Percentiles rank a stretch among this genome's conserved stretches.
These are phyloP conservation scores for Epichloe bromicola DNA, from an alignment of 2,329 filamentous ascomycete genomes.

Conservation along the genomic window DNA sequence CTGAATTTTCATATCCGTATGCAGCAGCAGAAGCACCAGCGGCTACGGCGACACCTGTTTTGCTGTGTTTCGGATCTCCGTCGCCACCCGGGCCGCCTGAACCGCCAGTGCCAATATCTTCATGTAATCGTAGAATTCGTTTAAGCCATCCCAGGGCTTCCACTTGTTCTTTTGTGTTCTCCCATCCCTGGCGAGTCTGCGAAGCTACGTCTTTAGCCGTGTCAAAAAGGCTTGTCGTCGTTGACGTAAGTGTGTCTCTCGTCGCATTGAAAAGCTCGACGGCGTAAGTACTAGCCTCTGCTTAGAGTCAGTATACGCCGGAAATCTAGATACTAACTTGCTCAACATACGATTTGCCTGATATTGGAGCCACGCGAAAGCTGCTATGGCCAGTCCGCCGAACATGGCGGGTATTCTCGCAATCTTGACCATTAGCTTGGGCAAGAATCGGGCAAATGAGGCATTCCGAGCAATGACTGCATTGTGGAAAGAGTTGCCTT, in stretches of 20 bases:
- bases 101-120: conserved; percentile 42
- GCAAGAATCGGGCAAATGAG: conserved; percentile 55
- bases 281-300: conserved; percentile 36
- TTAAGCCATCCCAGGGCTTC: conserved; percentile 67
- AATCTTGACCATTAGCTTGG: conserved; percentile 84
- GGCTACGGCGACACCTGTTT: conserved; percentile 46
- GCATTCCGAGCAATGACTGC: conserved; percentile 49
- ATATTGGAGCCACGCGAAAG: conserved; percentile 87
- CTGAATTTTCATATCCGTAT: conserved; percentile 61
- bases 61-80: conserved; percentile 45
- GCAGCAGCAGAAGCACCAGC: conserved; percentile 62
- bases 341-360: conserved; percentile 69
- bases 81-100: conserved; percentile 33
- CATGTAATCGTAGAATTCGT: conserved; percentile 51
- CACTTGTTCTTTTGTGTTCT: conserved; percentile 66
- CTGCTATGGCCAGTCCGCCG: conserved; percentile 75
- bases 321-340: neutral
- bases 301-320: conserved; percentile 12
- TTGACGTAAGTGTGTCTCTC: conserved; percentile 54
- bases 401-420: conserved; percentile 80
- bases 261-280: conserved; percentile 60
- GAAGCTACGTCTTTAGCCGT: conserved; percentile 62
- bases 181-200: conserved; percentile 71
- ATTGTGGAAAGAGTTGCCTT: conserved; percentile 77
- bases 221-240: conserved; percentile 56